Evolutionary conservation across 371 early-diverging fungal genomes (phyloP).

Genomic region (Apophysomyces sp.): DNA sequence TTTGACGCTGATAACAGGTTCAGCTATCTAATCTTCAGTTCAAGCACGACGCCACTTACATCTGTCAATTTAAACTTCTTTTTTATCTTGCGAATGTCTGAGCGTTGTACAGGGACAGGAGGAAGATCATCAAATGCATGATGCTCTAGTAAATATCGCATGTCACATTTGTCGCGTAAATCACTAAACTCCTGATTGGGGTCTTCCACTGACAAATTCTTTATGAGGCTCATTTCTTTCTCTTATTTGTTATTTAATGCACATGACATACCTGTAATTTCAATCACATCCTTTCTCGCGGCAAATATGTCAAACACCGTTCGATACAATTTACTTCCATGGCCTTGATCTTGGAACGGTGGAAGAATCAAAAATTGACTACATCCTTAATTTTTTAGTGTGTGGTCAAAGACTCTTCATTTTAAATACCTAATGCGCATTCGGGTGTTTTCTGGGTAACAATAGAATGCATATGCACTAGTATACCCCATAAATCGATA

Average conservation of each 20-base stretch:
- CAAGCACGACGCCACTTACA: no score
- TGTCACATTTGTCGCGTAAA: slow-evolving; percentile 83
- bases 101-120: slow-evolving; percentile 52
- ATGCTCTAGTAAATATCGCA: slow-evolving; percentile 59
- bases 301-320: slow-evolving; percentile 61
- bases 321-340: slow-evolving; percentile 78
- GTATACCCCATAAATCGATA: slow-evolving; percentile 82
- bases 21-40: no score
- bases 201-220: slow-evolving; percentile 75
- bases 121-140: slow-evolving; percentile 59
- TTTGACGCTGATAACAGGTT: slow-evolving; percentile 61
- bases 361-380: slow-evolving; percentile 92
- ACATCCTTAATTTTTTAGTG: not conserved
- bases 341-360: slow-evolving; percentile 82
- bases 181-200: slow-evolving; percentile 88
- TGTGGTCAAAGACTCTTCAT: not conserved
- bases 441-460: slow-evolving; percentile 76
- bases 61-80: slow-evolving; percentile 60
- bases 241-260: not conserved
- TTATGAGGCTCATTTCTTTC: not conserved
- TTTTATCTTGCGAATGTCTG: slow-evolving; percentile 42
- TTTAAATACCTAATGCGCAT: slow-evolving; percentile 73
- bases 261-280: slow-evolving; percentile 54
- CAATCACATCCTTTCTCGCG: slow-evolving; percentile 54
- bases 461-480: slow-evolving; percentile 81